Percentiles rank a stretch among this genome's conserved stretches.
These are phyloP conservation scores for Mycena polygramma DNA, from an alignment of 768 basidiomycete species.

Conservation along the genomic window DNA sequence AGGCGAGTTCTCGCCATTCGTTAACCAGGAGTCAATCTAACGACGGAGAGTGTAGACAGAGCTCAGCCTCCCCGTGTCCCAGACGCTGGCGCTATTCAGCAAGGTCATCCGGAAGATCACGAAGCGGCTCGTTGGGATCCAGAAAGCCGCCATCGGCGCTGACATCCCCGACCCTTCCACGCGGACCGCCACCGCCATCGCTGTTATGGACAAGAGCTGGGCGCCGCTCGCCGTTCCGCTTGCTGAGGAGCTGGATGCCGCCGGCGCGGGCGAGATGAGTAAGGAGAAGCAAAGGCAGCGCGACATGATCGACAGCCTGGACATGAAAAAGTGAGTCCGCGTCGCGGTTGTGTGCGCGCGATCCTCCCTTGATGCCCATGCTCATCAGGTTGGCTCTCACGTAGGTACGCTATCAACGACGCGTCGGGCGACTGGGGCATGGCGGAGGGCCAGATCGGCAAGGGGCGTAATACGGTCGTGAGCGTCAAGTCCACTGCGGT, in stretches of 20 bases:
- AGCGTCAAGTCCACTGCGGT: constrained; percentile 71
- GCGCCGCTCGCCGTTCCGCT: constrained; percentile 60
- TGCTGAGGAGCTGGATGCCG: constrained; percentile 81
- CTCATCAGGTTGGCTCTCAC: constrained; percentile 39
- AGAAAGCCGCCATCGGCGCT: constrained; percentile 80
- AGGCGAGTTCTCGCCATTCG: constrained; percentile 60
- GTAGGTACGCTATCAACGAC: constrained; percentile 83
- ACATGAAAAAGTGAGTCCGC: constrained; percentile 83
- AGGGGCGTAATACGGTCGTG: constrained; percentile 73
- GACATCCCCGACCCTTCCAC: constrained; percentile 64
- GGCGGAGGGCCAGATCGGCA: constrained; percentile 78
- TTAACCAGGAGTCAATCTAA: not conserved
- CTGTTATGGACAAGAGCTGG: not conserved
- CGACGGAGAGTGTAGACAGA: constrained; percentile 66
- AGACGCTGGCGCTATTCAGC: constrained; percentile 90
- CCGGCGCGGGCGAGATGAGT: constrained; percentile 78
- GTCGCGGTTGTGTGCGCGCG: constrained; percentile 22
- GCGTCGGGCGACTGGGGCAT: constrained; percentile 77
- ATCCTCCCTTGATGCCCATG: constrained; percentile 14
- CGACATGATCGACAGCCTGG: constrained; percentile 89
- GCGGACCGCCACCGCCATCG: constrained; percentile 37
- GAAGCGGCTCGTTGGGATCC: constrained; percentile 80
- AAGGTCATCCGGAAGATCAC: constrained; percentile 91
- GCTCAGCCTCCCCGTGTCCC: constrained; percentile 86
- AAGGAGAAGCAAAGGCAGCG: constrained; percentile 83